Conservation (phyloP, 2,329 filamentous ascomycete species). For the Arachnopeziza araneosa region DNA sequence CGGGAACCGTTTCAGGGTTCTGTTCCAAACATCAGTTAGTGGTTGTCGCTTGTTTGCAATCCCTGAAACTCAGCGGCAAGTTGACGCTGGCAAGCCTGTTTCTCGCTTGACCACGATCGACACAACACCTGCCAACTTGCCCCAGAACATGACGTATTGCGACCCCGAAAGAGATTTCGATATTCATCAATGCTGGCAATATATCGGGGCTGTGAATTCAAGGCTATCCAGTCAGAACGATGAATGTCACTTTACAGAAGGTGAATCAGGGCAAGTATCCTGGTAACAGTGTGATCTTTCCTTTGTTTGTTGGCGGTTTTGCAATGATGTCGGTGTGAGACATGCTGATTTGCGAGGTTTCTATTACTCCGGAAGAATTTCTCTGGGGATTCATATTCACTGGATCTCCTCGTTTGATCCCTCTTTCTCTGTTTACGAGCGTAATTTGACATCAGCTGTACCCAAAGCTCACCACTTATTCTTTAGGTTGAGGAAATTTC, state of each 20-base stretch:
- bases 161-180: neutral
- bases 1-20: neutral
- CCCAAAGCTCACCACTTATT: neutral
- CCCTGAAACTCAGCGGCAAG: neutral
- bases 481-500: neutral
- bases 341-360: neutral
- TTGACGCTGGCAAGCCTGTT: neutral
- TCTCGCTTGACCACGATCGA: neutral
- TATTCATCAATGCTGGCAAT: neutral
- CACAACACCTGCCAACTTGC: neutral
- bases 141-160: neutral
- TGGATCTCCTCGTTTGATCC: neutral
- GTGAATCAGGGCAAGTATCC: conserved; percentile 5
- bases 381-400: neutral
- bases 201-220: neutral
- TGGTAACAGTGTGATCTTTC: neutral
- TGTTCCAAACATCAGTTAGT: neutral
- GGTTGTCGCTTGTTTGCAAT: neutral
- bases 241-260: neutral
- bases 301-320: conserved; percentile 1
- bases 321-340: conserved; percentile 9
- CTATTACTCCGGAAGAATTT: neutral
- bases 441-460: neutral
- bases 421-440: neutral
- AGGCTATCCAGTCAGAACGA: neutral